Evolutionary conservation across 2,329 filamentous ascomycete species (phyloP), one percentile per base, ranked within the genome.

Genomic region (Colletotrichum phormii): DNA sequence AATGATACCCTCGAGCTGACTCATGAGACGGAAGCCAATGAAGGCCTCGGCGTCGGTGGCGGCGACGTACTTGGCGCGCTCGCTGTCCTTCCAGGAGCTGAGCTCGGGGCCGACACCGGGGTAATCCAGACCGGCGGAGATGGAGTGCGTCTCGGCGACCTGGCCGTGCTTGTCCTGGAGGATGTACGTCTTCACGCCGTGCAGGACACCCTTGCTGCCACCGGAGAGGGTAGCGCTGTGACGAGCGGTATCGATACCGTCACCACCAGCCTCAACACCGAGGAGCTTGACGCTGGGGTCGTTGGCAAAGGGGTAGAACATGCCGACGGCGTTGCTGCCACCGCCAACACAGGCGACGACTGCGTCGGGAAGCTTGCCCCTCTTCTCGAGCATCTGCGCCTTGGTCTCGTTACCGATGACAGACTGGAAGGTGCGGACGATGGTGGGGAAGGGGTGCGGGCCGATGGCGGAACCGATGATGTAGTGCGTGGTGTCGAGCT

Each of bases 391-490:
- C 93, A 99, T 95, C 85, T 98, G 96, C 77, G 92, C 85, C 87
- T 97, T 98, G 57, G 97, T 98, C 87, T 99, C 97, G 77, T 93
- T 90, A 67, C 97, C 97, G 77, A 99, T 99, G 75, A 99, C 93
- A 5, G 93, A 97, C 85, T 98, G 97, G 91, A 99, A 98, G 0
- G 96, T 98, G 73, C 97, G 92, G 64, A 98, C 97, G 75, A 98
- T 98, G 64, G 95, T 97, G 1, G 97, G 97, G 92, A 98, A 98
- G 12, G 97, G 97, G 82, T 99, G 97, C 60, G 97, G 97, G 0
- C 97, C 97, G 78, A 99, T 99, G 57, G 97, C 97, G 18, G 95
- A 98, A 69, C 97, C 97, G 78, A 99, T 97, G 78, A 98, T 97
- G 87, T 98, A 99, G 87, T 99, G 97, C 0, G 97, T 98, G 22